Percentiles rank a stretch among this genome's conserved stretches.
Evolutionary conservation across 1,284 basidiomycete genomes (phyloP).

Genomic region (Chalciporus sp.): DNA sequence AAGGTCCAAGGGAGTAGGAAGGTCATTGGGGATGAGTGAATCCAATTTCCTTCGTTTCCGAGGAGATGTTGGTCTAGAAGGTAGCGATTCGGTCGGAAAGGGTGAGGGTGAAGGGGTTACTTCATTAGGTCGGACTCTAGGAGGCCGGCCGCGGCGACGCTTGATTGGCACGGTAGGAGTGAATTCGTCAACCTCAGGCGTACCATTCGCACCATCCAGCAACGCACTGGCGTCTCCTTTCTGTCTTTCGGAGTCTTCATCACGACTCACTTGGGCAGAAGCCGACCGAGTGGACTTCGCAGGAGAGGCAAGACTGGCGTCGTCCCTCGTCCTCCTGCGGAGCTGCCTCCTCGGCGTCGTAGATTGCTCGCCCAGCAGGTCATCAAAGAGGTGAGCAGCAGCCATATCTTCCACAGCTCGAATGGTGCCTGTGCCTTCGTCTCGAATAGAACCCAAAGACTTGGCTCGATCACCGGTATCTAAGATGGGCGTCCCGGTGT

Average conservation of each 20-base stretch:
- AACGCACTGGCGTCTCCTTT: conserved; percentile 9
- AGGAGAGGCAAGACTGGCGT: conserved; percentile 14
- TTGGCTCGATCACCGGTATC: conserved; percentile 23
- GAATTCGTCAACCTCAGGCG: conserved; percentile 9
- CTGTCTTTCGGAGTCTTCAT: conserved; percentile 7
- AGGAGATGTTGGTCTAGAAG: conserved; percentile 18
- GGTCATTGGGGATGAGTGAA: conserved; percentile 14
- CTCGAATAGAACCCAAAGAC: conserved; percentile 16
- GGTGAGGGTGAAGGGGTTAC: conserved; percentile 2
- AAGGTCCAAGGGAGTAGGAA: conserved; percentile 5
- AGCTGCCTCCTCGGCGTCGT: conserved; percentile 23
- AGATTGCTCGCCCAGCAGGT: conserved; percentile 20
- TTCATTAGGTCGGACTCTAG: conserved; percentile 13
- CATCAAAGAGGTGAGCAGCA: conserved; percentile 37
- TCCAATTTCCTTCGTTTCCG: conserved; percentile 34
- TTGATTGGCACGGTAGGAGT: conserved; percentile 19
- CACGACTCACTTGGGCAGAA: conserved; percentile 20
- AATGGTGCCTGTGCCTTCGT: conserved; percentile 12
- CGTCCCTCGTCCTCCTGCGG: conserved; percentile 16
- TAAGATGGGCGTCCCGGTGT: conserved; percentile 27
- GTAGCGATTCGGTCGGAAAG: conserved; percentile 8
- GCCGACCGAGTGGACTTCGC: conserved; percentile 18
- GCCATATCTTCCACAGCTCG: conserved; percentile 18
- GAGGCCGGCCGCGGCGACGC: conserved; percentile 31
- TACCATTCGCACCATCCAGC: conserved; percentile 3